phyloP scores from a whole-genome alignment of 1,284 basidiomycete species.

The Trichosporon coremiiforme region DNA sequence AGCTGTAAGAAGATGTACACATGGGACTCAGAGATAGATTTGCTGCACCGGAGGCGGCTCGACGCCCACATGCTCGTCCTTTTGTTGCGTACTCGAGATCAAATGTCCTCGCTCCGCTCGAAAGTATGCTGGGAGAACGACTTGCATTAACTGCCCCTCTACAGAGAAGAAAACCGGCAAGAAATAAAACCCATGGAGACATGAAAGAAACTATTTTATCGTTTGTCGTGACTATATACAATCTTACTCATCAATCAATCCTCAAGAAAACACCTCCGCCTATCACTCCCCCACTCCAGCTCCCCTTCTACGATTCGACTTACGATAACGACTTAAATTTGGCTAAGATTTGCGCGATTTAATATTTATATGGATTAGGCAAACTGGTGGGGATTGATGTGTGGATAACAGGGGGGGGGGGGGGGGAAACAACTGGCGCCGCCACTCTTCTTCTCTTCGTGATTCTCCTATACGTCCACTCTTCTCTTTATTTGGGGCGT shows the following conservation, averaged over 20 bases:
- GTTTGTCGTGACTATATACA: not conserved
- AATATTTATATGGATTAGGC: not conserved
- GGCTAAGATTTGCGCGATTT: not conserved
- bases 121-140: not conserved
- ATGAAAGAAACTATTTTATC: not conserved
- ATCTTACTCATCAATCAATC: not conserved
- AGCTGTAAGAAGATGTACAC: not conserved
- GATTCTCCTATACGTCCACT: not conserved
- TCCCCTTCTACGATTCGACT: not conserved
- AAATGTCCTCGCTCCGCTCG: not conserved
- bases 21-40: not conserved
- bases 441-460: not conserved
- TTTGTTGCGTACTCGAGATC: too few species aligned
- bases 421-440: not conserved
- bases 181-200: constrained; percentile 12
- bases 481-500: not conserved
- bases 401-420: not conserved
- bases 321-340: not conserved
- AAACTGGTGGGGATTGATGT: not conserved
- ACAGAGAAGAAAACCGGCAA: constrained; percentile 1
- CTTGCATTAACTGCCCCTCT: constrained; percentile 5
- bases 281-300: not conserved
- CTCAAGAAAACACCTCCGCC: not conserved
- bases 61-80: too few species aligned
- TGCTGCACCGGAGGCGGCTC: too few species aligned